Conservation (phyloP, 352 stramenopile genomes). For the Globisporangium radiosum region DNA sequence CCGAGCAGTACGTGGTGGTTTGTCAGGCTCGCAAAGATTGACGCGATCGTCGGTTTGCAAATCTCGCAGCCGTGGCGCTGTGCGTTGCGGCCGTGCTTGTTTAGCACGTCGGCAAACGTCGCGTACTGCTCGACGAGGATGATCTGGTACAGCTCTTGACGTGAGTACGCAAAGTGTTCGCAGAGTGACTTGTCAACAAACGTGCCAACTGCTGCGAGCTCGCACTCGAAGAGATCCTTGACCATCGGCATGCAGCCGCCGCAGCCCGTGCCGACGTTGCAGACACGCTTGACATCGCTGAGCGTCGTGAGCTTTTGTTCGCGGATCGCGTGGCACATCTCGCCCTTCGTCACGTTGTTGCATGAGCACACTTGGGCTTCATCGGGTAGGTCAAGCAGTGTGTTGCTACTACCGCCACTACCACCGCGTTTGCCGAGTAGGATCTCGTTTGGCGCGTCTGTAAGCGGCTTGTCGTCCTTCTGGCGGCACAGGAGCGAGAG, state of each 20-base stretch:
- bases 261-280: conserved; percentile 85
- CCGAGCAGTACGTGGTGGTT: conserved; percentile 85
- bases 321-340: conserved; percentile 67
- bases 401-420: conserved; percentile 22
- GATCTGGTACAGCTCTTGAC: conserved; percentile 87
- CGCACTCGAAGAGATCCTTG: conserved; percentile 78
- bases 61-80: conserved; percentile 84
- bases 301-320: conserved; percentile 74
- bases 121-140: conserved; percentile 78
- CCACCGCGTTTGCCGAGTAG: conserved; percentile 39
- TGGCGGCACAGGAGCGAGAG: conserved; percentile 59
- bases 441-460: conserved; percentile 46
- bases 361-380: conserved; percentile 89
- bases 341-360: conserved; percentile 88
- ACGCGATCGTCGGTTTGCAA: conserved; percentile 89
- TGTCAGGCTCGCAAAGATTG: conserved; percentile 86
- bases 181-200: conserved; percentile 86
- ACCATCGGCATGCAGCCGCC: conserved; percentile 89
- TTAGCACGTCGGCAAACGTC: conserved; percentile 84
- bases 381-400: conserved; percentile 57
- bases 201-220: conserved; percentile 84
- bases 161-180: conserved; percentile 88
- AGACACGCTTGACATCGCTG: conserved; percentile 74
- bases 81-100: conserved; percentile 60
- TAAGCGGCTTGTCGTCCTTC: conserved; percentile 45